These are phyloP conservation scores for Syncephalastrum contaminatum DNA, from an alignment of 371 early-diverging fungal species.

Conservation along the genomic window DNA sequence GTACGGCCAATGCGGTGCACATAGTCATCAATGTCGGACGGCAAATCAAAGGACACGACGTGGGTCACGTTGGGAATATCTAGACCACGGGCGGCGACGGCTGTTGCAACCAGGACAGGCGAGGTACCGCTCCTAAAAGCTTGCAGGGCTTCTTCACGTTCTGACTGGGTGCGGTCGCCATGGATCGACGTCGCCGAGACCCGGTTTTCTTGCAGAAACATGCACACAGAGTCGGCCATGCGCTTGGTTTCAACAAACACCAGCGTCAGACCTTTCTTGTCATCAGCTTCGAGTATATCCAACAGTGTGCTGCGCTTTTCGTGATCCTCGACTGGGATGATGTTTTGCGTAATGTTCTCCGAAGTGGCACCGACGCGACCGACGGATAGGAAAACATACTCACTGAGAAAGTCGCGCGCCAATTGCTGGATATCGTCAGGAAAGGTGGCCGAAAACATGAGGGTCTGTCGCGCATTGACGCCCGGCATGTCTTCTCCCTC, in stretches of 20 bases:
- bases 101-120: constrained; percentile 98
- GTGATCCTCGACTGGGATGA: constrained; percentile 61
- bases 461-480: constrained; percentile 85
- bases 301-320: constrained; percentile 80
- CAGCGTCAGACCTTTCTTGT: constrained; percentile 77
- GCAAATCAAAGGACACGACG: constrained; percentile 93
- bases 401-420: constrained; percentile 92
- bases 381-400: constrained; percentile 92
- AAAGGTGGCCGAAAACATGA: constrained; percentile 98
- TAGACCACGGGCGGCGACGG: constrained; percentile 98
- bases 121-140: constrained; percentile 87
- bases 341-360: constrained; percentile 93
- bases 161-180: constrained; percentile 95
- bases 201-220: constrained; percentile 60
- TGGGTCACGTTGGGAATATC: constrained; percentile 91
- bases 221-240: constrained; percentile 93
- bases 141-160: constrained; percentile 92
- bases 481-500: constrained; percentile 93
- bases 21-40: constrained; percentile 91
- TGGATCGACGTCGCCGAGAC: constrained; percentile 94
- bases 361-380: constrained; percentile 96
- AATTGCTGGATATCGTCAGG: constrained; percentile 93
- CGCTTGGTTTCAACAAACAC: constrained; percentile 99
- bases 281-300: constrained; percentile 68
- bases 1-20: constrained; percentile 94